A percentile compares a stretch with the other conserved stretches of the same genome.
These are phyloP conservation scores for Chaetomiaceae sp. DNA, from an alignment of 2,329 filamentous ascomycete species.

Conservation along the genomic window DNA sequence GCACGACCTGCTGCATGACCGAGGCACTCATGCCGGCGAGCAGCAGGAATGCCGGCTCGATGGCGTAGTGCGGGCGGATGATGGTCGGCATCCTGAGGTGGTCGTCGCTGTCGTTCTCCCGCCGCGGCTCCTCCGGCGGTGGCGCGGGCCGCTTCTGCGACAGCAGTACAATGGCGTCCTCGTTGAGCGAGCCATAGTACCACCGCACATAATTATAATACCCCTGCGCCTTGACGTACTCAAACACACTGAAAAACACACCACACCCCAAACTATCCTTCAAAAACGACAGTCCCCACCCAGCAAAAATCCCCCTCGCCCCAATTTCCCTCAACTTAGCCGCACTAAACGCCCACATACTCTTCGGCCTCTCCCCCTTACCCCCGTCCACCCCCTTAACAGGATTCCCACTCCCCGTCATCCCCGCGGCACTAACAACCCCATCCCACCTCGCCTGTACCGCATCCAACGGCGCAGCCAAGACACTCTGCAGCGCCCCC, in stretches of 20 bases:
- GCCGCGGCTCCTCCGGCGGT: slow-evolving; percentile 11
- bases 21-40: slow-evolving; percentile 65
- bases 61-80: slow-evolving; percentile 68
- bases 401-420: slow-evolving; percentile 36
- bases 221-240: slow-evolving; percentile 69
- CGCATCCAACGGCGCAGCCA: slow-evolving; percentile 71
- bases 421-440: slow-evolving; percentile 25
- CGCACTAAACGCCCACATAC: slow-evolving; percentile 68
- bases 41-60: slow-evolving; percentile 68
- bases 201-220: slow-evolving; percentile 67
- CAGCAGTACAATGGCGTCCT: slow-evolving; percentile 47
- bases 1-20: slow-evolving; percentile 60
- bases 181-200: slow-evolving; percentile 59
- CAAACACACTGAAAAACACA: slow-evolving; percentile 70
- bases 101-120: background rate
- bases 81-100: slow-evolving; percentile 35
- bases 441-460: slow-evolving; percentile 66
- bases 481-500: slow-evolving; percentile 62
- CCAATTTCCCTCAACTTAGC: slow-evolving; percentile 69
- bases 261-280: slow-evolving; percentile 67
- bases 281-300: slow-evolving; percentile 62
- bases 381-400: slow-evolving; percentile 3
- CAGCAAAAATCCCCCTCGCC: slow-evolving; percentile 65
- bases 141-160: slow-evolving; percentile 41
- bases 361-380: slow-evolving; percentile 42